Percentiles rank a stretch among this genome's conserved stretches.
Conservation (phyloP, 2,329 filamentous ascomycete genomes). For the Botryotinia globosa region DNA sequence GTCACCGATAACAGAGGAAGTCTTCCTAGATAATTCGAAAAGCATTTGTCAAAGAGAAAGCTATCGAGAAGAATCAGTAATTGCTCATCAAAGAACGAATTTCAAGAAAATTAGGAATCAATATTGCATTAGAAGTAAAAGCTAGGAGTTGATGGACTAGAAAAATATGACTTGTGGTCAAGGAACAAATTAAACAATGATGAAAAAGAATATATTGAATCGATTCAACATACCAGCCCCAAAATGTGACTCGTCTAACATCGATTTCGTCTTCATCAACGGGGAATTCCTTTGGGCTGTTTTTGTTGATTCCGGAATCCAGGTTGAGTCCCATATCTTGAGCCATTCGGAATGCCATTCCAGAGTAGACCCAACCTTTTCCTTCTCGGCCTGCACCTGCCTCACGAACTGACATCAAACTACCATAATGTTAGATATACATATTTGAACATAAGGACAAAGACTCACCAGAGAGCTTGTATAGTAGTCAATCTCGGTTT, state of each 20-base stretch:
- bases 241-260: constrained; percentile 87
- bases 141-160: not conserved
- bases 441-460: constrained; percentile 42
- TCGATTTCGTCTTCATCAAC: constrained; percentile 83
- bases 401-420: constrained; percentile 84
- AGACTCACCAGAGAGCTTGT: constrained; percentile 68
- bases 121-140: not conserved
- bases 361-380: constrained; percentile 97
- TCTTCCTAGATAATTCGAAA: constrained; percentile 94
- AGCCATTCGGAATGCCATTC: constrained; percentile 98
- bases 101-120: not conserved
- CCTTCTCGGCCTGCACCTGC: constrained; percentile 91
- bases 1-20: constrained; percentile 80
- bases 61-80: constrained; percentile 37
- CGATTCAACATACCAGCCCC: constrained; percentile 59
- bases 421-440: constrained; percentile 1
- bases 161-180: not conserved
- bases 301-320: constrained; percentile 66
- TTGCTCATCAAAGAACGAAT: not conserved
- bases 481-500: constrained; percentile 85
- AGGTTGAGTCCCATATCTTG: constrained; percentile 90
- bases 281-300: constrained; percentile 39
- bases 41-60: constrained; percentile 97
- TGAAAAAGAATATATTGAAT: not conserved
- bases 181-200: not conserved